A percentile compares a stretch with the other conserved stretches of the same genome.
phyloP scores from a whole-genome alignment of 1,284 basidiomycete species.

The Pterula multifida region DNA sequence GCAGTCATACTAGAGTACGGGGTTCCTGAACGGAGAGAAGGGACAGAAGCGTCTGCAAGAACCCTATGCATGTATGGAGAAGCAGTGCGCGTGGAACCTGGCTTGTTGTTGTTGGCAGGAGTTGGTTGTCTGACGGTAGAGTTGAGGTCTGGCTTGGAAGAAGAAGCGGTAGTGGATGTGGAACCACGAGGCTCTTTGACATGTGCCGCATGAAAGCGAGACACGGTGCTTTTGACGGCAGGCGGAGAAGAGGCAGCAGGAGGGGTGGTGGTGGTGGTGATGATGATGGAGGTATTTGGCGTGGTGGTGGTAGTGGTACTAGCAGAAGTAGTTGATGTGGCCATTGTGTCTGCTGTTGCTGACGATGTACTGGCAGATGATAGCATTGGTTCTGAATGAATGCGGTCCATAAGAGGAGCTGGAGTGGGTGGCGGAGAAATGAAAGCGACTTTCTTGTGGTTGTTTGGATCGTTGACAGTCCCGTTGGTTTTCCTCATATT shows the following conservation, averaged over 20 bases:
- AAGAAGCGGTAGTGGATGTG: slow-evolving; percentile 30
- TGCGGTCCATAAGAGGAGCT: slow-evolving; percentile 24
- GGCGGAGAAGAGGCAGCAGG: slow-evolving; percentile 26
- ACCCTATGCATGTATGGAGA: slow-evolving; percentile 51
- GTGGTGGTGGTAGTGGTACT: background rate
- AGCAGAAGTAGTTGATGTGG: background rate
- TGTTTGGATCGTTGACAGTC: slow-evolving; percentile 20
- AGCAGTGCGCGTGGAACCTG: slow-evolving; percentile 48
- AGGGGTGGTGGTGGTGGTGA: slow-evolving; percentile 22
- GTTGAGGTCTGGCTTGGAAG: slow-evolving; percentile 33
- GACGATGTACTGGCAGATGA: background rate
- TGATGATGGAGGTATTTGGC: slow-evolving; percentile 12
- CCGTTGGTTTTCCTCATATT: slow-evolving; percentile 20
- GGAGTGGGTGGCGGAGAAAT: slow-evolving; percentile 66
- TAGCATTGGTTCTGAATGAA: slow-evolving; percentile 16
- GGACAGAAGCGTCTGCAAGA: slow-evolving; percentile 38
- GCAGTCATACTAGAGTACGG: slow-evolving; percentile 69
- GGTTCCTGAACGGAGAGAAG: slow-evolving; percentile 64
- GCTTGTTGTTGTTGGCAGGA: slow-evolving; percentile 18
- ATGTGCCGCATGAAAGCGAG: slow-evolving; percentile 63
- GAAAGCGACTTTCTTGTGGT: slow-evolving; percentile 70
- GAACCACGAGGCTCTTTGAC: slow-evolving; percentile 58
- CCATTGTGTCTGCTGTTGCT: background rate
- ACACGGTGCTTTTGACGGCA: slow-evolving; percentile 47
- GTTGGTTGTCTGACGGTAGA: slow-evolving; percentile 19